phyloP scores from a whole-genome alignment of 73 alveolate species.

The Vitrella brassicaformis region DNA sequence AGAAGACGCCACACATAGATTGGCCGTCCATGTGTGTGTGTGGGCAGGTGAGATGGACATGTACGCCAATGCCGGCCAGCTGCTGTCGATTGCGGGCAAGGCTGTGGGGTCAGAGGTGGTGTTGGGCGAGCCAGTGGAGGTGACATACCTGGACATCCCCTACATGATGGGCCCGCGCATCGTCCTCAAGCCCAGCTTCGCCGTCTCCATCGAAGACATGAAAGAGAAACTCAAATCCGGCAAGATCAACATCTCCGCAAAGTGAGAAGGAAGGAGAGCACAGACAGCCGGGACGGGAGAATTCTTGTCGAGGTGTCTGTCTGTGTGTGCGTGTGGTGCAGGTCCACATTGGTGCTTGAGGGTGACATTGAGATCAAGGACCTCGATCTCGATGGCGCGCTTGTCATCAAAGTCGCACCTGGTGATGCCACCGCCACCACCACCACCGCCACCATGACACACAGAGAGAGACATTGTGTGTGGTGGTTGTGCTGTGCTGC shows the following conservation, averaged over 20 bases:
- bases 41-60: constrained; percentile 8
- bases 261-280: constrained; percentile 4
- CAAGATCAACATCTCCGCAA: too few species aligned
- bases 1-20: background rate
- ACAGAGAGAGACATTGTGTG: too few species aligned
- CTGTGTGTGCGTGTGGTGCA: constrained; percentile 1
- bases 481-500: background rate
- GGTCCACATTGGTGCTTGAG: constrained; percentile 17
- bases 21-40: constrained; percentile 2
- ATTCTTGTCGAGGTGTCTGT: background rate
- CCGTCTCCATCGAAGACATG: constrained; percentile 6
- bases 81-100: constrained; percentile 11
- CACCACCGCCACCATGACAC: too few species aligned
- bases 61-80: constrained; percentile 1
- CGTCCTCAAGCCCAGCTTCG: constrained; percentile 26
- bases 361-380: constrained; percentile 3
- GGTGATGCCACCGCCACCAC: too few species aligned
- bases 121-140: background rate
- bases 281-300: background rate
- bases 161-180: background rate
- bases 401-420: background rate
- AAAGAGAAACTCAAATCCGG: constrained; percentile 12
- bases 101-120: constrained; percentile 2
- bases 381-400: background rate
- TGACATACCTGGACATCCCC: background rate